Evolutionary conservation across 805 yeast genomes (phyloP).

Genomic region (Starmerella scarabaei): DNA sequence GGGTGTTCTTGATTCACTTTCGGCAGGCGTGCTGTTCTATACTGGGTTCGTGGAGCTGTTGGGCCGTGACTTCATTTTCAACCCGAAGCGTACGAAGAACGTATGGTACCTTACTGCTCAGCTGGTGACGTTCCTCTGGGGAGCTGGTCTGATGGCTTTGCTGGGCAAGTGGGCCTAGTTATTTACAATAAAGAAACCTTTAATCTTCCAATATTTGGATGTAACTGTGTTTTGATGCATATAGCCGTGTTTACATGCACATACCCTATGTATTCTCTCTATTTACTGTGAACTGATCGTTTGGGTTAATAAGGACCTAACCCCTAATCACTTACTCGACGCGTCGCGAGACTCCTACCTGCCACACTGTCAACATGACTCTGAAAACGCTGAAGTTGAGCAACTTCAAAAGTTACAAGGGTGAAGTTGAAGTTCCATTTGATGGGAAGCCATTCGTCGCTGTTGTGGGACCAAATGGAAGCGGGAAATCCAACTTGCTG

Average conservation of each 20-base stretch:
- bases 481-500: constrained; percentile 95
- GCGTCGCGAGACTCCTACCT: too few species aligned
- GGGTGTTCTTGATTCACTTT: constrained; percentile 57
- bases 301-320: too few species aligned
- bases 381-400: background rate
- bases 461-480: constrained; percentile 96
- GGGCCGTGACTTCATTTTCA: constrained; percentile 57
- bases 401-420: constrained; percentile 86
- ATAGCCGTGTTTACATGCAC: too few species aligned
- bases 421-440: constrained; percentile 62
- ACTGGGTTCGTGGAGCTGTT: constrained; percentile 62
- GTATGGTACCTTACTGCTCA: constrained; percentile 32
- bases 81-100: constrained; percentile 32
- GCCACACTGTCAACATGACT: too few species aligned
- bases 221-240: too few species aligned
- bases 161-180: constrained; percentile 60
- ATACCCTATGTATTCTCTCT: too few species aligned
- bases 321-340: too few species aligned
- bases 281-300: too few species aligned
- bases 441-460: constrained; percentile 62
- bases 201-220: too few species aligned
- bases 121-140: constrained; percentile 36
- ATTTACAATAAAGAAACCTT: too few species aligned
- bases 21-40: constrained; percentile 60
- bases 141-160: constrained; percentile 60